phyloP scores from a whole-genome alignment of 2,329 filamentous ascomycete genomes.

The Calonectria henricotiae region DNA sequence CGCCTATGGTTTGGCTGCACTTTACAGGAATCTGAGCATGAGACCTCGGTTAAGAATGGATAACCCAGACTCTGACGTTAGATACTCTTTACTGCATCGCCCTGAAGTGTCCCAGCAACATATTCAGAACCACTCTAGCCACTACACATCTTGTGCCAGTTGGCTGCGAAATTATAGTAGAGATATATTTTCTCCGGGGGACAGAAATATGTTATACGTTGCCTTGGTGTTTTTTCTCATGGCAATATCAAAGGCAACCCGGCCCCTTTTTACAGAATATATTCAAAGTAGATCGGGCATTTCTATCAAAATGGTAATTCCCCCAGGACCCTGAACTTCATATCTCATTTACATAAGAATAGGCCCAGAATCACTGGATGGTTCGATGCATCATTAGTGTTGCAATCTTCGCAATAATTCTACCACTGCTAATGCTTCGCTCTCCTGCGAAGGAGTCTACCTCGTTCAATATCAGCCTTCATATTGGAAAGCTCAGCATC shows the following conservation, averaged over 20 bases:
- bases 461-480: background rate
- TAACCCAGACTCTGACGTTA: background rate
- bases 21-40: background rate
- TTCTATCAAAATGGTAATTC: background rate
- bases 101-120: background rate
- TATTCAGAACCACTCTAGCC: background rate
- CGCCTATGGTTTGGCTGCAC: background rate
- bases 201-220: background rate
- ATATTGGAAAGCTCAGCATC: background rate
- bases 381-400: background rate
- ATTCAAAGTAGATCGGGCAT: background rate
- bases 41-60: background rate
- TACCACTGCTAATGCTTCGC: background rate
- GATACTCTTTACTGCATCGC: background rate
- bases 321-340: background rate
- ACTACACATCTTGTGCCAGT: background rate
- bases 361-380: background rate
- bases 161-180: background rate
- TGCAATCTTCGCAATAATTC: background rate
- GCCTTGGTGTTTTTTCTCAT: background rate
- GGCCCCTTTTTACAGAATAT: background rate
- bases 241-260: background rate
- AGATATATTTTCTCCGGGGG: background rate
- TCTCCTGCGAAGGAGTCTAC: background rate
- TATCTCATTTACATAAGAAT: background rate